phyloP scores from a whole-genome alignment of 208 protist species.

The Crithidia thermophila region DNA sequence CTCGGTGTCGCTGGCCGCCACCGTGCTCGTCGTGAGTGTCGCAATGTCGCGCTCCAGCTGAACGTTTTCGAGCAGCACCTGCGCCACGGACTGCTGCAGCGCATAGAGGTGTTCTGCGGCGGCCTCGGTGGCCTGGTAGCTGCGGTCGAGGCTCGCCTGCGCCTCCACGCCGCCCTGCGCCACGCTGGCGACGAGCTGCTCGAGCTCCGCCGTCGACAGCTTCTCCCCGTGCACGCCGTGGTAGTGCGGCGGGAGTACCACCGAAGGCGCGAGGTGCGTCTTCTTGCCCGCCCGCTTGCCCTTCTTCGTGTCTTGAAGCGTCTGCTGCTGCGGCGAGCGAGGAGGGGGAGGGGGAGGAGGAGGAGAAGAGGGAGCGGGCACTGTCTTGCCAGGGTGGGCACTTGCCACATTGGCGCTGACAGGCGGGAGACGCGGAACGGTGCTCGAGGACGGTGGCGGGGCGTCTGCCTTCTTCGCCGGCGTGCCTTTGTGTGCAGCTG shows the following conservation, averaged over 20 bases:
- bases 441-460: too few species aligned
- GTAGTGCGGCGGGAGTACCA: constrained; percentile 34
- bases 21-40: constrained; percentile 7
- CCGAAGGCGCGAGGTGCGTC: neutral
- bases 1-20: neutral
- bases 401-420: too few species aligned
- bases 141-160: constrained; percentile 4
- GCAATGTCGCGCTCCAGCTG: constrained; percentile 49
- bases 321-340: too few species aligned
- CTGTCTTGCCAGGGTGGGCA: too few species aligned
- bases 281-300: neutral
- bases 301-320: neutral
- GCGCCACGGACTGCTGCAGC: constrained; percentile 39
- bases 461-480: too few species aligned
- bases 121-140: constrained; percentile 14
- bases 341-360: neutral
- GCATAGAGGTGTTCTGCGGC: constrained; percentile 40
- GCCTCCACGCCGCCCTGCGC: constrained; percentile 12
- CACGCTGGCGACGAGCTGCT: constrained; percentile 17
- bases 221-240: constrained; percentile 34
- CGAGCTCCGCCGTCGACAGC: constrained; percentile 27
- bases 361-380: too few species aligned
- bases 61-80: constrained; percentile 53
- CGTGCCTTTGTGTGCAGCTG: too few species aligned
- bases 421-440: too few species aligned